Evolutionary conservation across 31 red algal genomes (phyloP).

Genomic region (Odonthalia washingtoniensis): DNA sequence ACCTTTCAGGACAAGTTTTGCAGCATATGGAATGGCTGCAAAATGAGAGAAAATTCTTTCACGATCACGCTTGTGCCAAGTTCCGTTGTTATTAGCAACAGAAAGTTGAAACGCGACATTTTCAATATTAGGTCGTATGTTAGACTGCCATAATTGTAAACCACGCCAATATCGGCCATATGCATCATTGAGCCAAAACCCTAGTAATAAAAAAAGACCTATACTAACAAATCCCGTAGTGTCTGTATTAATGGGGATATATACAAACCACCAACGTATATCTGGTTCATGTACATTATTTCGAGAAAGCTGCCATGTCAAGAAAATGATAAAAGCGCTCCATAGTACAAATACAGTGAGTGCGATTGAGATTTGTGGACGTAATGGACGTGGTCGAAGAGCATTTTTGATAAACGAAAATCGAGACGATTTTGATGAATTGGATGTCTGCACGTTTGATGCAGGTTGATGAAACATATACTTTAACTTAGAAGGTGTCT

Average conservation of each 20-base stretch:
- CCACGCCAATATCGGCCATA: slow-evolving; percentile 52
- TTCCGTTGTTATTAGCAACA: slow-evolving; percentile 11
- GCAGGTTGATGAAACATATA: not conserved
- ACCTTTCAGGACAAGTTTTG: slow-evolving; percentile 42
- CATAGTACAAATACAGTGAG: slow-evolving; percentile 24
- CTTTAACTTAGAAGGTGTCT: not conserved
- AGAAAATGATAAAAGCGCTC: slow-evolving; percentile 52
- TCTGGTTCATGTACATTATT: slow-evolving; percentile 22
- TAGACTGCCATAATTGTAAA: slow-evolving; percentile 46
- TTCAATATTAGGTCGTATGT: slow-evolving; percentile 37
- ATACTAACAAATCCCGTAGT: slow-evolving; percentile 50
- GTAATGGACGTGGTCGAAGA: not conserved
- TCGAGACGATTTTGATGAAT: not conserved
- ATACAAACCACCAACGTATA: slow-evolving; percentile 62
- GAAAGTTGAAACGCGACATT: slow-evolving; percentile 36
- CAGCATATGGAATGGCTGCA: slow-evolving; percentile 39
- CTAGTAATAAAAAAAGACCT: slow-evolving; percentile 55
- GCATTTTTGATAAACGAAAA: not conserved
- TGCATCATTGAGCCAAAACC: slow-evolving; percentile 72
- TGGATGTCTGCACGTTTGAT: not conserved
- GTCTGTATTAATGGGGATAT: slow-evolving; percentile 43
- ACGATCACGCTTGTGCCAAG: slow-evolving; percentile 57
- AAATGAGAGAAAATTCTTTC: slow-evolving; percentile 54
- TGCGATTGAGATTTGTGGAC: not conserved
- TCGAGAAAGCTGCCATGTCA: slow-evolving; percentile 45